Evolutionary conservation across 1,284 basidiomycete genomes (phyloP).

Genomic region (Cystobasidium slooffiae): DNA sequence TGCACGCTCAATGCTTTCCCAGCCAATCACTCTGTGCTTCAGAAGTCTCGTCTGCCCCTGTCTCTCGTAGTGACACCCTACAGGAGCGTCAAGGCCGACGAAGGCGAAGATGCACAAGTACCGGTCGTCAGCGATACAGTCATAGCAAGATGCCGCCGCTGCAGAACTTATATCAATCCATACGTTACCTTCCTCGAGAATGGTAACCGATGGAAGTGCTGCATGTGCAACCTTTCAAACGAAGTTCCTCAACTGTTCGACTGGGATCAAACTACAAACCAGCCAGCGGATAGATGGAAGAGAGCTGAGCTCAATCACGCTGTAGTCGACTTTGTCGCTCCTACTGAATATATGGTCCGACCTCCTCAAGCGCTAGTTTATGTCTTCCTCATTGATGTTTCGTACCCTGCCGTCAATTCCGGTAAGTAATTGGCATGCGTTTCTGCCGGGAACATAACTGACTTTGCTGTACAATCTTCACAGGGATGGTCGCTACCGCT

Average conservation of each 20-base stretch:
- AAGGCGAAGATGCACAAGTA: constrained; percentile 63
- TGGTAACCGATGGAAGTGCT: constrained; percentile 98
- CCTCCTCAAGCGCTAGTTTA: constrained; percentile 97
- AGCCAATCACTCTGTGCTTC: constrained; percentile 85
- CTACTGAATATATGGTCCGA: constrained; percentile 98
- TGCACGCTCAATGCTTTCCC: constrained; percentile 91
- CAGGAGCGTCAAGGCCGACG: constrained; percentile 68
- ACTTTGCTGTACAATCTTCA: constrained; percentile 1
- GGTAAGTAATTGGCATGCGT: constrained; percentile 59
- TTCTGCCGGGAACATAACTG: not conserved
- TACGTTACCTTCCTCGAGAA: constrained; percentile 99
- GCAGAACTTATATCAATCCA: constrained; percentile 98
- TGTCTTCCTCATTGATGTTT: constrained; percentile 96
- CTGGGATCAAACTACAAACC: constrained; percentile 92
- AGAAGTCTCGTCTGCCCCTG: constrained; percentile 91
- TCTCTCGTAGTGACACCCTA: constrained; percentile 91
- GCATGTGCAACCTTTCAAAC: constrained; percentile 98
- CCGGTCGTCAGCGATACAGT: constrained; percentile 91
- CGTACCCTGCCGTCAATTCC: constrained; percentile 85
- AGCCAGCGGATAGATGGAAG: constrained; percentile 92
- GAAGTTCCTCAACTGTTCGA: constrained; percentile 99
- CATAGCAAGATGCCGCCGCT: constrained; percentile 94
- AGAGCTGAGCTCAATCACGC: constrained; percentile 91
- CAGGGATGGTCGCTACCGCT: constrained; percentile 97
- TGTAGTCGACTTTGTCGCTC: constrained; percentile 95